These are phyloP conservation scores for Thelonectria rubi DNA, from an alignment of 2,329 filamentous ascomycete genomes.

Conservation along the genomic window DNA sequence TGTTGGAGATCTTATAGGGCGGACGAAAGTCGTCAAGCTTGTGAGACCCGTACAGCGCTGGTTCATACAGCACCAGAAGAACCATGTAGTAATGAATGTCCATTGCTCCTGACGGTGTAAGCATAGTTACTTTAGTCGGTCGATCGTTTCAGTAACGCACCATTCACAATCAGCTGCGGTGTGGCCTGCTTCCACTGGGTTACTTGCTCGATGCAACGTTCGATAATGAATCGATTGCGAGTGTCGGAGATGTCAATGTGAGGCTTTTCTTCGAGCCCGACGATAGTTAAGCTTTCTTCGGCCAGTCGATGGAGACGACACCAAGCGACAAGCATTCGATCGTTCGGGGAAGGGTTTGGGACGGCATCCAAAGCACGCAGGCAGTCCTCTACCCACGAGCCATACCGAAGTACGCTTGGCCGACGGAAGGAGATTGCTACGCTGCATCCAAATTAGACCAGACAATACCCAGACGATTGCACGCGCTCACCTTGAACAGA, in stretches of 20 bases:
- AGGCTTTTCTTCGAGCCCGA: slow-evolving; percentile 12
- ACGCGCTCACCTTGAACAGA: slow-evolving; percentile 20
- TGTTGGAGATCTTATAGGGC: slow-evolving; percentile 17
- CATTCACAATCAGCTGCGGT: slow-evolving; percentile 16
- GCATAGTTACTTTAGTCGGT: not conserved
- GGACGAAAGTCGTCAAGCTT: slow-evolving; percentile 24
- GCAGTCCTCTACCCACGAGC: slow-evolving; percentile 18
- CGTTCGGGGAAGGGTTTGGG: not conserved
- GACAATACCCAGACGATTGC: not conserved
- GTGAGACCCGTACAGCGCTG: slow-evolving; percentile 22
- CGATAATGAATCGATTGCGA: slow-evolving; percentile 16
- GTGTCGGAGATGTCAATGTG: slow-evolving; percentile 18
- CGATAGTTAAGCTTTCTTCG: slow-evolving; percentile 21
- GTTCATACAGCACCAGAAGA: slow-evolving; percentile 18
- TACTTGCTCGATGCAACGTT: slow-evolving; percentile 9
- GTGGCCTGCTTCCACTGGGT: slow-evolving; percentile 15
- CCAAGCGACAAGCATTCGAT: slow-evolving; percentile 23
- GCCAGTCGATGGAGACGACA: slow-evolving; percentile 18
- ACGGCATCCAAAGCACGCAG: slow-evolving; percentile 7
- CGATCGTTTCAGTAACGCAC: not conserved
- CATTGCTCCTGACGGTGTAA: slow-evolving; percentile 7
- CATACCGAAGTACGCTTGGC: slow-evolving; percentile 16
- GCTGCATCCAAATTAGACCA: not conserved
- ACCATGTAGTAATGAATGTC: slow-evolving; percentile 28
- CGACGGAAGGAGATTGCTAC: slow-evolving; percentile 25